phyloP scores from a whole-genome alignment of 306 rosid species.

The Dryas octopetala region DNA sequence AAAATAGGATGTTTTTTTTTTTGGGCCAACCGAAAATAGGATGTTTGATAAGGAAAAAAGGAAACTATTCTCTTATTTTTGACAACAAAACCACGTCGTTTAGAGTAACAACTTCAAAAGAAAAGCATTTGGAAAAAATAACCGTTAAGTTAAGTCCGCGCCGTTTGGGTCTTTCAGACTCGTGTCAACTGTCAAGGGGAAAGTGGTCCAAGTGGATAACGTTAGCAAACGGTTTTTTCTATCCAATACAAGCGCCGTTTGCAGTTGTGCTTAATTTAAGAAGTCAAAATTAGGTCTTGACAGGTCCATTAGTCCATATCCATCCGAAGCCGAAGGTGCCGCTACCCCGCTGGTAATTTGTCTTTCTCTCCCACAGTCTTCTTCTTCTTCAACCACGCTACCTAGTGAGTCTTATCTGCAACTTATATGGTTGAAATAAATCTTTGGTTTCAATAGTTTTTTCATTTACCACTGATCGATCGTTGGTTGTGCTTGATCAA shows the following conservation, averaged over 20 bases:
- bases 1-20: too few species aligned
- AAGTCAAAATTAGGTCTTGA: constrained; percentile 11
- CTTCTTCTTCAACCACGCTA: not conserved
- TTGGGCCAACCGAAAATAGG: too few species aligned
- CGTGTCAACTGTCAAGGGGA: not conserved
- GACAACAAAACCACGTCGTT: too few species aligned
- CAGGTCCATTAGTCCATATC: not conserved
- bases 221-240: not conserved
- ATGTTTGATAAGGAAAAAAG: too few species aligned
- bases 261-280: not conserved
- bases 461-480: not conserved
- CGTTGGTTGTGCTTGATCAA: not conserved
- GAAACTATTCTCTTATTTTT: too few species aligned
- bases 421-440: not conserved
- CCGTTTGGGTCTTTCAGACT: not conserved
- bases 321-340: not conserved
- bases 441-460: not conserved
- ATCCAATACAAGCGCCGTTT: constrained; percentile 11
- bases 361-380: not conserved
- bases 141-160: not conserved
- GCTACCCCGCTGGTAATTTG: not conserved
- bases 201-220: not conserved
- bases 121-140: not conserved
- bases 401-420: not conserved
- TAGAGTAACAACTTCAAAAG: not conserved